phyloP scores from a whole-genome alignment of 768 basidiomycete genomes.

The Naganishia randhawae region DNA sequence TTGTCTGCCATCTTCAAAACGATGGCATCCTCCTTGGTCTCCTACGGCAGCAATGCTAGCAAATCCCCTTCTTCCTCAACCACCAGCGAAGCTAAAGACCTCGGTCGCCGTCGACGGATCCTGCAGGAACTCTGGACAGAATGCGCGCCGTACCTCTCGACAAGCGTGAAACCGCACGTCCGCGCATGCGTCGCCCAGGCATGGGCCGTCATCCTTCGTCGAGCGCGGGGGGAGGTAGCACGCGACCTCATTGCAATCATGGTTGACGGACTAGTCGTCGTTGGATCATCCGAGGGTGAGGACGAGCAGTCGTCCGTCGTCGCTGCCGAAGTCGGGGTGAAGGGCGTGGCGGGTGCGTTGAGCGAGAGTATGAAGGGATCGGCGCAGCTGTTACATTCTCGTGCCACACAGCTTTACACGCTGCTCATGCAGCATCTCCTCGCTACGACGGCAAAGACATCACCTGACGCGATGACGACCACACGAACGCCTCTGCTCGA shows the following conservation, averaged over 20 bases:
- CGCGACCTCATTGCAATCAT: constrained; percentile 61
- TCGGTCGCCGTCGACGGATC: constrained; percentile 23
- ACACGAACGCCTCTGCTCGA: constrained; percentile 44
- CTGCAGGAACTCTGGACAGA: constrained; percentile 8
- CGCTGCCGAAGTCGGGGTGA: background rate
- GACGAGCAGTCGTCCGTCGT: background rate
- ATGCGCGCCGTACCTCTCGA: constrained; percentile 39
- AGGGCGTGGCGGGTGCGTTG: constrained; percentile 65
- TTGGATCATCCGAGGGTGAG: too few species aligned
- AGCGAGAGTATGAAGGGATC: constrained; percentile 61
- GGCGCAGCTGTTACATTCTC: constrained; percentile 61
- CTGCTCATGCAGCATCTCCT: constrained; percentile 62
- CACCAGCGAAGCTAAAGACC: constrained; percentile 3
- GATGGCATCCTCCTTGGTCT: constrained; percentile 23
- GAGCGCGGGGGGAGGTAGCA: constrained; percentile 63
- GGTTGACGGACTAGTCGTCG: constrained; percentile 44
- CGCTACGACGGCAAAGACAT: constrained; percentile 39
- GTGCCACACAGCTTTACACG: constrained; percentile 62
- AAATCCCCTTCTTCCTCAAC: background rate
- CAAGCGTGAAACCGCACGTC: constrained; percentile 29
- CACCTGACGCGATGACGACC: background rate
- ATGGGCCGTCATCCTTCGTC: constrained; percentile 73
- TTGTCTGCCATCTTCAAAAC: constrained; percentile 44
- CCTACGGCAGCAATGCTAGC: background rate
- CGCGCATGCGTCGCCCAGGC: constrained; percentile 66